phyloP scores from a whole-genome alignment of 73 alveolate species.

The Paramecium sonneborni region DNA sequence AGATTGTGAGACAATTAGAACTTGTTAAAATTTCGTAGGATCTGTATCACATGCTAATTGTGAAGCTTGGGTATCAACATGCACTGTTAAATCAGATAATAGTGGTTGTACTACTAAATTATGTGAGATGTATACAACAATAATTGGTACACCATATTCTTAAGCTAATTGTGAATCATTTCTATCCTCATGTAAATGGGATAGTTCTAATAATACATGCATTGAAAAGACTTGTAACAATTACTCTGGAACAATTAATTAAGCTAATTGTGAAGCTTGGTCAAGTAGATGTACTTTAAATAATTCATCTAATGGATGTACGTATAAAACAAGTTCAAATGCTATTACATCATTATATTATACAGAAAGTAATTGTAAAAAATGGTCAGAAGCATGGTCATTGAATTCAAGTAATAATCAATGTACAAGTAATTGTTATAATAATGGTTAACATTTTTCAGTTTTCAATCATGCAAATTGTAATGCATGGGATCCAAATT shows the following conservation, averaged over 20 bases:
- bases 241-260: background rate
- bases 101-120: background rate
- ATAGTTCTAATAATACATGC: background rate
- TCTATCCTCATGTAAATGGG: background rate
- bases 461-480: conserved; percentile 7
- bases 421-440: background rate
- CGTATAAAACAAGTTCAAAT: background rate
- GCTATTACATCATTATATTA: background rate
- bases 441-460: background rate
- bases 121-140: background rate
- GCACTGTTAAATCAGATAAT: background rate
- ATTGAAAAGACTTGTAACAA: conserved; percentile 39
- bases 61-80: background rate
- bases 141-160: background rate
- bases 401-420: background rate
- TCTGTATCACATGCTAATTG: background rate
- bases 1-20: background rate
- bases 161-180: background rate
- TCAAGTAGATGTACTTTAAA: conserved; percentile 31
- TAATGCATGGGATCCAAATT: background rate
- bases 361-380: conserved; percentile 12
- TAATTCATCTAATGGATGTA: background rate
- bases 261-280: conserved; percentile 27
- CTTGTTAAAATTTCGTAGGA: background rate
- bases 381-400: conserved; percentile 26